These are phyloP conservation scores for Taxawa tesnikishii DNA, from an alignment of 2,329 filamentous ascomycete species.

Conservation along the genomic window DNA sequence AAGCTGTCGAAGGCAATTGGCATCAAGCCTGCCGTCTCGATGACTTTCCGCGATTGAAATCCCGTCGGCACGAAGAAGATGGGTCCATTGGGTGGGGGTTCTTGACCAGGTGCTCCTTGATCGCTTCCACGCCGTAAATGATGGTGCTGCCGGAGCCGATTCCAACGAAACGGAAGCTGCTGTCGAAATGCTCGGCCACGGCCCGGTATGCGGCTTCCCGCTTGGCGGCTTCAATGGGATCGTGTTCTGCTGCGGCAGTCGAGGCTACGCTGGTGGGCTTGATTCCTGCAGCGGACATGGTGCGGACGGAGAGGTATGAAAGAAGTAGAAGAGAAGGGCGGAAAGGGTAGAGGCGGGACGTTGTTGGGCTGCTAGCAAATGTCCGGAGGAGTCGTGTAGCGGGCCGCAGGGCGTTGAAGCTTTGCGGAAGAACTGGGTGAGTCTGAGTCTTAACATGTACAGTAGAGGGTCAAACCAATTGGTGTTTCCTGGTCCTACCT, in stretches of 20 bases:
- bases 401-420: no score
- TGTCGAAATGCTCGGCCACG: constrained; percentile 58
- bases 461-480: no score
- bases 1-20: constrained; percentile 69
- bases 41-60: constrained; percentile 78
- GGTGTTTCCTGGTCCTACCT: no score
- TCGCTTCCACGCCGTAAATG: constrained; percentile 74
- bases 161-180: constrained; percentile 48
- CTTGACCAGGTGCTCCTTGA: constrained; percentile 44
- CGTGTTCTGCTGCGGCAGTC: constrained; percentile 3
- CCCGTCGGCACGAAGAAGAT: constrained; percentile 91
- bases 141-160: constrained; percentile 76
- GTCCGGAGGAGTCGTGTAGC: no score
- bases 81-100: constrained; percentile 31
- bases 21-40: constrained; percentile 63
- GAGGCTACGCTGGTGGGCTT: not conserved
- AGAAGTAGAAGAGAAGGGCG: not conserved
- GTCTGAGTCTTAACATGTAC: no score
- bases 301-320: not conserved
- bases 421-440: no score
- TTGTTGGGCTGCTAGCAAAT: no score
- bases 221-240: constrained; percentile 56
- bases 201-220: constrained; percentile 61
- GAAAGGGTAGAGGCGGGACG: no score
- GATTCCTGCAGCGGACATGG: not conserved